Evolutionary conservation across 768 basidiomycete genomes (phyloP).

Genomic region (Podaxis sp.): DNA sequence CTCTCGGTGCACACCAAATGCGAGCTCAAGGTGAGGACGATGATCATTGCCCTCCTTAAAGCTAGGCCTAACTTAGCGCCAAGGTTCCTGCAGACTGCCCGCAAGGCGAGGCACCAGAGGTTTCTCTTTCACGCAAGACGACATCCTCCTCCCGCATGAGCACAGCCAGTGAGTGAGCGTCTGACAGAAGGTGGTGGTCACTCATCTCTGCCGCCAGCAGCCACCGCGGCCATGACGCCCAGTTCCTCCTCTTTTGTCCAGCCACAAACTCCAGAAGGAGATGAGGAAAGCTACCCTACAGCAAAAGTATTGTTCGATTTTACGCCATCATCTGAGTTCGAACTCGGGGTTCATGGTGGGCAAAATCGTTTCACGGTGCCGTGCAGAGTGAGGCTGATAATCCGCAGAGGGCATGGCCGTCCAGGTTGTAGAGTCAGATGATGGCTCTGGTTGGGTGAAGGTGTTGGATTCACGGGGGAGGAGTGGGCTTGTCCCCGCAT

Average conservation of each 20-base stretch:
- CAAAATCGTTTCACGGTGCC: neutral
- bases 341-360: constrained; percentile 65
- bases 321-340: constrained; percentile 71
- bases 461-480: constrained; percentile 55
- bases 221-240: constrained; percentile 28
- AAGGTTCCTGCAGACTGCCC: constrained; percentile 71
- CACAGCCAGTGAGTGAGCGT: constrained; percentile 22
- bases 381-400: neutral
- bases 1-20: constrained; percentile 83
- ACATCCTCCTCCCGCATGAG: constrained; percentile 24
- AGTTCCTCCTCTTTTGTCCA: constrained; percentile 59
- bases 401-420: constrained; percentile 60
- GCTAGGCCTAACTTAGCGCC: constrained; percentile 1
- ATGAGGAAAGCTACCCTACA: constrained; percentile 43
- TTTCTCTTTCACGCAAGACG: constrained; percentile 14
- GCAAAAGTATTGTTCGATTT: constrained; percentile 77
- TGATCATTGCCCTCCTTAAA: neutral
- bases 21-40: constrained; percentile 66
- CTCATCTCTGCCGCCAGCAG: constrained; percentile 14
- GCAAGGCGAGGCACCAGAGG: constrained; percentile 34
- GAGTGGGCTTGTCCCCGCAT: constrained; percentile 81
- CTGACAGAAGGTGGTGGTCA: neutral
- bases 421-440: constrained; percentile 73
- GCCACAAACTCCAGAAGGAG: constrained; percentile 31
- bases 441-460: constrained; percentile 87